Base-by-base conservation (phyloP, 1,284 basidiomycete genomes). In the Cryptococcus sp. region DNA sequence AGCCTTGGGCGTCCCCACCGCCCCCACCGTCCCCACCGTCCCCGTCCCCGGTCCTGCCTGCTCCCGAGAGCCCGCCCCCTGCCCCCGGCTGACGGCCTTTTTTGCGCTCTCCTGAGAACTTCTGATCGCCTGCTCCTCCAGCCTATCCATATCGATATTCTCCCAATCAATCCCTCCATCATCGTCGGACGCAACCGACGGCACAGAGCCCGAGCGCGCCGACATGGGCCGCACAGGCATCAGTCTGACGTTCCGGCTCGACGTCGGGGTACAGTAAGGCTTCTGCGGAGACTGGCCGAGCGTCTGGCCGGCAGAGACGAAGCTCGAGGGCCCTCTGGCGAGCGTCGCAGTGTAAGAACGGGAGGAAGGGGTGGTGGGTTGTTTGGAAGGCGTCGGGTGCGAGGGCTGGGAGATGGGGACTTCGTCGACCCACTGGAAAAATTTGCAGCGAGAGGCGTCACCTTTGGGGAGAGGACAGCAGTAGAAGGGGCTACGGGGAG, bases 371-470 rank as follows among this genome's bases (percentile, higher is more conserved):
- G 56, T 48, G 13, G 46, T 46, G 33, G 28, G 53, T 21, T 16
- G 37, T 16, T 12, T 36, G 48, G 36, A 12, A 20, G 20, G 20
- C 4, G 15, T 37, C n/a, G 48, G 48, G 24, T 20, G 24, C 1
- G 35, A 20, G 23, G 38, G 35, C 8, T 28, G 35, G 16, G 6
- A 11, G 9, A 21, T 11, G 18, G 45, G 24, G 15, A 66, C n/a
- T 51, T 71, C 69, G 51, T 76, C 73, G 23, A 61, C 70, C 73
- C 73, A 76, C 63, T 69, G 63, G 67, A 76, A 76, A 62, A 70
- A 76, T 50, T 71, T 73, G 64, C 73, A 76, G 48, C 63, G 53
- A 5, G 60, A 37, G 2, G 69, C 59, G 57, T 74, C 70, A 42
- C 70, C 65, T 13, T 60, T 60, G 12, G 45, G 47, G 6, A 68